Percentiles rank a stretch among this genome's conserved stretches.
Conservation (phyloP, 345 rosid genomes). For the Eutrema heterophyllum region DNA sequence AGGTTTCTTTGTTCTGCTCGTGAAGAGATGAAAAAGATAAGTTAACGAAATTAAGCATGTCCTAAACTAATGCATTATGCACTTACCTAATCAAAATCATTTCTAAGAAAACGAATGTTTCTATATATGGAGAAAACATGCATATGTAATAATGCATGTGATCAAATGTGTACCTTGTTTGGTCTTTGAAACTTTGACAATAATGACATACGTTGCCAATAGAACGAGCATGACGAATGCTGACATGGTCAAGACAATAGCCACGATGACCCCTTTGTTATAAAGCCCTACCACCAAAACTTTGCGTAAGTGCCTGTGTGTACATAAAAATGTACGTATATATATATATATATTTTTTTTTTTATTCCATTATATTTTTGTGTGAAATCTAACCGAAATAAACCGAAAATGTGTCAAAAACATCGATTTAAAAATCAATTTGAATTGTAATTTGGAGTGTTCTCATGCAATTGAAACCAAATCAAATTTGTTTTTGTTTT, state of each 20-base stretch:
- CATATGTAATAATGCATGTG: background rate
- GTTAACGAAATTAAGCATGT: background rate
- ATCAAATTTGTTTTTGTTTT: too few species aligned
- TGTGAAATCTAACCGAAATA: background rate
- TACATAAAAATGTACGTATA: background rate
- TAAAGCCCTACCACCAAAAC: conserved; percentile 2
- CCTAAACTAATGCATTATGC: background rate
- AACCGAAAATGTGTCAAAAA: background rate
- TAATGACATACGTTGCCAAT: conserved; percentile 14
- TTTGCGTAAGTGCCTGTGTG: background rate
- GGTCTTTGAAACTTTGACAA: conserved; percentile 14
- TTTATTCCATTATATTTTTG: background rate
- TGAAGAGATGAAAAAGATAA: background rate
- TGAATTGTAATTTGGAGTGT: too few species aligned
- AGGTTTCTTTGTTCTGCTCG: conserved; percentile 24
- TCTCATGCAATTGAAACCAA: too few species aligned
- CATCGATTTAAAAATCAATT: background rate
- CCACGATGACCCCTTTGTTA: conserved; percentile 20
- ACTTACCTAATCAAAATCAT: background rate
- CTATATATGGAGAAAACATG: background rate
- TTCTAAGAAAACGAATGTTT: background rate
- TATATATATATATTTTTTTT: background rate
- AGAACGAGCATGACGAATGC: conserved; percentile 21
- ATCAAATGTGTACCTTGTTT: conserved; percentile 17
- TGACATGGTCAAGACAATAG: conserved; percentile 18